phyloP scores from a whole-genome alignment of 164 flowering plant species.

The Amborella trichopoda region DNA sequence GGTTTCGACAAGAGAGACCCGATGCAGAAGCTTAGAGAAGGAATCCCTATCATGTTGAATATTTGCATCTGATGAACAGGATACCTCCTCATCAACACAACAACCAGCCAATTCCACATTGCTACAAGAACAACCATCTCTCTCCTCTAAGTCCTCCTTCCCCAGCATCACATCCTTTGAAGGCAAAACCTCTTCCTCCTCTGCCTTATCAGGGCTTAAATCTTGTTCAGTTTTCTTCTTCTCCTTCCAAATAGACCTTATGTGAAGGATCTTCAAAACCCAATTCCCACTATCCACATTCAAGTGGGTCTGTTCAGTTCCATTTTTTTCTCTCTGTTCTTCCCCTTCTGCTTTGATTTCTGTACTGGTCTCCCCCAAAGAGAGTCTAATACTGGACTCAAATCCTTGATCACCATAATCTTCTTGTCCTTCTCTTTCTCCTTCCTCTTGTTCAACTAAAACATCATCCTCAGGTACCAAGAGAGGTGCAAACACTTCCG shows the following conservation, averaged over 20 bases:
- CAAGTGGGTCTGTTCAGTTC: no score
- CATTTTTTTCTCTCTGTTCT: no score
- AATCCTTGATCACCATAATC: no score
- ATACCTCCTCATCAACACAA: slow-evolving; percentile 12
- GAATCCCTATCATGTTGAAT: slow-evolving; percentile 26
- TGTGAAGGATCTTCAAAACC: slow-evolving; percentile 65
- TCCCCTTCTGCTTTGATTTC: slow-evolving; percentile 1
- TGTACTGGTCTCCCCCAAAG: no score
- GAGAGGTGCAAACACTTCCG: no score
- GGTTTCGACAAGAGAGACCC: slow-evolving; percentile 68
- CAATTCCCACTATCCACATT: slow-evolving; percentile 58
- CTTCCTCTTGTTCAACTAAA: slow-evolving; percentile 21
- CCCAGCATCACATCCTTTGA: background rate
- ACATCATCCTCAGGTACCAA: slow-evolving; percentile 39
- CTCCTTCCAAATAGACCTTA: slow-evolving; percentile 36
- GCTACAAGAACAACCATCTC: slow-evolving; percentile 9
- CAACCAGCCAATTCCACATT: slow-evolving; percentile 15
- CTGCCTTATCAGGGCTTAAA: background rate
- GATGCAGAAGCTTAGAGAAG: slow-evolving; percentile 60
- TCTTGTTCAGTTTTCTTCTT: slow-evolving; percentile 5
- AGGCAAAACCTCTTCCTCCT: background rate
- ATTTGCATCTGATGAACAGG: background rate
- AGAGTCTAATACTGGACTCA: no score
- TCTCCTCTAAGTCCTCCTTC: no score
- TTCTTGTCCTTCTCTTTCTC: no score